Conservation (phyloP, 2,329 filamentous ascomycete species). For the Ophioceras dolichostomum region DNA sequence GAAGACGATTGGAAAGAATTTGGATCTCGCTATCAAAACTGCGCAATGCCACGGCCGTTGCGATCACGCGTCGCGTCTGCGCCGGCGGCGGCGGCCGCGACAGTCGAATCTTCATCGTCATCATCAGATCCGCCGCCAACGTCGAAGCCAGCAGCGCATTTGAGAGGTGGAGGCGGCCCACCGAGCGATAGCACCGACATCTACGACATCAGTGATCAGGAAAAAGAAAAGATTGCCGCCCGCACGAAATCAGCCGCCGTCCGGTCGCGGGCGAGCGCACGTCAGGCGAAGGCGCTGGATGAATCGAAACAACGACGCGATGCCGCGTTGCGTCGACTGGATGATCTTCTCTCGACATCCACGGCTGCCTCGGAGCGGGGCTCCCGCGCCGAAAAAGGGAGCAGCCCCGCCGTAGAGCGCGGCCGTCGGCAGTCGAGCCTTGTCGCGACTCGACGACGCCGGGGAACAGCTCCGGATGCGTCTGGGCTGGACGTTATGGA, state of each 20-base stretch:
- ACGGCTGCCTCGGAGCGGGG: slow-evolving; percentile 2
- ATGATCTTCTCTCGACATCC: slow-evolving; percentile 16
- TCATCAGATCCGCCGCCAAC: slow-evolving; percentile 3
- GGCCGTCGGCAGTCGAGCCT: slow-evolving; percentile 23
- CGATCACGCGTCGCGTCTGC: slow-evolving; percentile 3
- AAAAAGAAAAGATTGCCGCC: slow-evolving; percentile 13
- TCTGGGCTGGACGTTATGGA: slow-evolving; percentile 26
- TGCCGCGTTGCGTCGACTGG: slow-evolving; percentile 22
- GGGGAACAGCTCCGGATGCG: slow-evolving; percentile 19
- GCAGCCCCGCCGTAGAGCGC: slow-evolving; percentile 19
- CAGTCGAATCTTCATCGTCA: slow-evolving; percentile 4
- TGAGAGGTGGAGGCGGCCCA: slow-evolving; percentile 5
- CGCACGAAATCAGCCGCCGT: slow-evolving; percentile 3
- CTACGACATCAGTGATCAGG: slow-evolving; percentile 22
- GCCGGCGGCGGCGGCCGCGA: slow-evolving; percentile 1
- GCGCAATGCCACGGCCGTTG: slow-evolving; percentile 3
- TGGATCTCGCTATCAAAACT: no score
- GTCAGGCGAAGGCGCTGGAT: slow-evolving; percentile 11
- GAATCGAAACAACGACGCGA: slow-evolving; percentile 18
- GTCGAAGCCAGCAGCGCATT: slow-evolving; percentile 4
- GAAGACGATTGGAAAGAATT: no score
- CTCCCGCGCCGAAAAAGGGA: slow-evolving; percentile 4
- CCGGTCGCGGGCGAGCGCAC: slow-evolving; percentile 3
- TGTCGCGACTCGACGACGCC: slow-evolving; percentile 19
- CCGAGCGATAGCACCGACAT: slow-evolving; percentile 15